Base-by-base conservation (phyloP, 805 yeast species). In the Metschnikowia corniflorae region DNA sequence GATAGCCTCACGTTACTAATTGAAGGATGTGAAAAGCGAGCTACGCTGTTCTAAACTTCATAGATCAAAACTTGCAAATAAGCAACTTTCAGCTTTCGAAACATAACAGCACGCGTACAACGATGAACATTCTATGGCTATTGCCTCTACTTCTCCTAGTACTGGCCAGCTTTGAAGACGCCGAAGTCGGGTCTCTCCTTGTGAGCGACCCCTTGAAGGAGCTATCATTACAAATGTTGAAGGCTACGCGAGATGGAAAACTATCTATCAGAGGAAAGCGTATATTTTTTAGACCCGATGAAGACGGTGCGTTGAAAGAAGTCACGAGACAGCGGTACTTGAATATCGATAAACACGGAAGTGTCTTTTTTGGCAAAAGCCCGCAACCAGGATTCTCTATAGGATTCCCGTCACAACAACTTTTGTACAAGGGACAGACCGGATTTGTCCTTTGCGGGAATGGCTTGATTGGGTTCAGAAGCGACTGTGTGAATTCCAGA, bases 281-380 rank as follows among this genome's bases (percentile, higher is more conserved):
- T 2, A 19, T 19, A 12, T 13, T n/a, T 18, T 10, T 29, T 16
- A 6, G 24, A 14, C 22, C 22, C 7, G 25, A 19, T 6, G 17
- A 14, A 5, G 32, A 29, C 8, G 32, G 25, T 7, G 15, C 17
- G 3, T 29, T 17, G 16, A 29, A 29, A 17, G 32, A 29, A 29
- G 13, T 19, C 24, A 29, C 32, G 7, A 23, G 32, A 16, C 25
- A 29, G 15, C 10, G 32, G 24, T 29, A 29, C 24, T 19, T 29
- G 24, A 29, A 29, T 19, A 29, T 29, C 14, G 24, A 29, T 13
- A 12, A 17, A 10, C 6, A 29, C 16, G 32, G 32, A 7, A 17
- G 16, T n/a, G 32, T 29, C 13, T 15, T 17, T 7, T 29, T 29
- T 13, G 16, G 23, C n/a, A 10, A 17, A 10, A 13, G n/a, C 9